Percentiles rank a stretch among this genome's conserved stretches.
phyloP scores from a whole-genome alignment of 192 early-diverging fungal genomes.

The Coemansia sp. region DNA sequence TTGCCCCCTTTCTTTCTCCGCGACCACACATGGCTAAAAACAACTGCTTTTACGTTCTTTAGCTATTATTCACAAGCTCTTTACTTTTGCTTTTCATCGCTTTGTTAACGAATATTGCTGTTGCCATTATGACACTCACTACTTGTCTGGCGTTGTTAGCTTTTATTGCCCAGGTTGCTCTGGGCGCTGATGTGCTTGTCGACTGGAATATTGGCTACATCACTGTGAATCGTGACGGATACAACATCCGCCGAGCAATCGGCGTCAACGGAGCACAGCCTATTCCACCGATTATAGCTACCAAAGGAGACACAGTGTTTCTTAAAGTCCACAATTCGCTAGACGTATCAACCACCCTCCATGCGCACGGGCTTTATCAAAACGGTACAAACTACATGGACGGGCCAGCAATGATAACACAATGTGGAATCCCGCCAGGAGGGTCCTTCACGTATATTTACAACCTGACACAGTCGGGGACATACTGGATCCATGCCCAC shows the following conservation, averaged over 20 bases:
- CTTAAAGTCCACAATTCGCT: constrained; percentile 57
- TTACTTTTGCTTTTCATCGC: too few relatives aligned
- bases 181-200: constrained; percentile 24
- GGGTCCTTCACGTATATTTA: constrained; percentile 65
- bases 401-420: constrained; percentile 65
- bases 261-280: constrained; percentile 65
- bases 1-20: too few relatives aligned
- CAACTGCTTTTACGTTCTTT: too few relatives aligned
- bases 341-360: constrained; percentile 62
- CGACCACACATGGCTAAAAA: too few relatives aligned
- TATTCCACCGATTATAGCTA: constrained; percentile 38
- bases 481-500: constrained; percentile 83
- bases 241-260: constrained; percentile 59
- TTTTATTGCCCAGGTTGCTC: background rate
- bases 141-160: too few relatives aligned
- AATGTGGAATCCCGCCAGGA: constrained; percentile 73
- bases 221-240: constrained; percentile 63
- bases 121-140: too few relatives aligned
- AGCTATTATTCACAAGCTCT: too few relatives aligned
- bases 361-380: constrained; percentile 78
- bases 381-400: constrained; percentile 66
- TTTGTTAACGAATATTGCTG: too few relatives aligned
- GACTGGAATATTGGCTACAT: constrained; percentile 69
- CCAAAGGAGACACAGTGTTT: constrained; percentile 21
- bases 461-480: constrained; percentile 66